Evolutionary conservation across 2,329 filamentous ascomycete species (phyloP).

Genomic region (Zasmidium citrigriseum): DNA sequence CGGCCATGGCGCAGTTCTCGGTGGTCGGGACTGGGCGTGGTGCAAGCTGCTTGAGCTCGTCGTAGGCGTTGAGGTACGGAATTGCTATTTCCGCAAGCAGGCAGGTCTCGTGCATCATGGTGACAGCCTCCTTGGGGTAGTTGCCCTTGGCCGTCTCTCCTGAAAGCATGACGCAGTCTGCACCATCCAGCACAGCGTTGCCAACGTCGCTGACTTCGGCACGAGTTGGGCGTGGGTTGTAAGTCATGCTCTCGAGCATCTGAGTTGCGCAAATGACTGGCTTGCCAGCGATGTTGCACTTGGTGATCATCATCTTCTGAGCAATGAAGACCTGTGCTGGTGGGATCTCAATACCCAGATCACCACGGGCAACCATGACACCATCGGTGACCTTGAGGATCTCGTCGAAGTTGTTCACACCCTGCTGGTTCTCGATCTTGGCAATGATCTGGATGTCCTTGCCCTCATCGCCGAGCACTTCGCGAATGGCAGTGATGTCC

Average conservation of each 20-base stretch:
- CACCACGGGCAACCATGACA: conserved; percentile 99
- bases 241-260: conserved; percentile 99
- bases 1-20: conserved; percentile 96
- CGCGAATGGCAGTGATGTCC: conserved; percentile 90
- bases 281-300: conserved; percentile 99
- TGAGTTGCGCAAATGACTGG: conserved; percentile 98
- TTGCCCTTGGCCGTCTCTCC: conserved; percentile 97
- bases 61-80: conserved; percentile 93
- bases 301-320: conserved; percentile 99
- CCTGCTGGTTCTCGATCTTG: conserved; percentile 99
- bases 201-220: conserved; percentile 98
- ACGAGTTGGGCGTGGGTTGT: conserved; percentile 96
- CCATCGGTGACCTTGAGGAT: conserved; percentile 95
- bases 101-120: conserved; percentile 98
- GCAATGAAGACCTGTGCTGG: conserved; percentile 98
- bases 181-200: conserved; percentile 95
- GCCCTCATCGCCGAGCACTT: conserved; percentile 86
- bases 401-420: conserved; percentile 99
- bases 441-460: conserved; percentile 98
- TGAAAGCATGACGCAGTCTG: conserved; percentile 99
- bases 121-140: conserved; percentile 89
- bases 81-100: conserved; percentile 96
- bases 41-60: conserved; percentile 85
- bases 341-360: conserved; percentile 97
- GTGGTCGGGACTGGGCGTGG: conserved; percentile 81